Conservation (phyloP, 2,329 filamentous ascomycete genomes). For the Neocucurbitaria cava region DNA sequence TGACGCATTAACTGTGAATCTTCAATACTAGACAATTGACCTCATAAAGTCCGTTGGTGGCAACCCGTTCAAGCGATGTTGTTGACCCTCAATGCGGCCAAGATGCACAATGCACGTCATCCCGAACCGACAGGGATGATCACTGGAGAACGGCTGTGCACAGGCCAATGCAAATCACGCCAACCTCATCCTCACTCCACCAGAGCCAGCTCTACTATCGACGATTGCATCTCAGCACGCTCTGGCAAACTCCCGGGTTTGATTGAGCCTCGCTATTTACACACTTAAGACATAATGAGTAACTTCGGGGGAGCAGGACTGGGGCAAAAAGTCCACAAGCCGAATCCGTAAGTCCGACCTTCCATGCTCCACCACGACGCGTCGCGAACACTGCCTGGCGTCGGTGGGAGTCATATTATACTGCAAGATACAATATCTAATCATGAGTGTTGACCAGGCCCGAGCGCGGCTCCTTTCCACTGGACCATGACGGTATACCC, state of each 20-base stretch:
- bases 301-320: conserved; percentile 75
- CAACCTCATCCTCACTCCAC: conserved; percentile 38
- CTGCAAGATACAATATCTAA: conserved; percentile 12
- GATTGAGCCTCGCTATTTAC: neutral
- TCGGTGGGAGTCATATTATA: neutral
- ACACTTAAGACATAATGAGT: conserved; percentile 55
- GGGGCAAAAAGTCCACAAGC: conserved; percentile 68
- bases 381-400: neutral
- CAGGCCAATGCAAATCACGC: conserved; percentile 4
- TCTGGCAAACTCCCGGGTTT: neutral
- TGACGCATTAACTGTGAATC: too few relatives aligned
- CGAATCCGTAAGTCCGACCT: conserved; percentile 64
- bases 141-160: neutral
- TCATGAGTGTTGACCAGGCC: conserved; percentile 62
- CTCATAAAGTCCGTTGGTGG: too few relatives aligned
- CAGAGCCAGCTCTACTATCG: conserved; percentile 1
- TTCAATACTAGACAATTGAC: too few relatives aligned
- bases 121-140: conserved; percentile 17
- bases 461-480: conserved; percentile 91
- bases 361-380: neutral
- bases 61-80: neutral
- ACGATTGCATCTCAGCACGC: conserved; percentile 5
- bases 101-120: conserved; percentile 23
- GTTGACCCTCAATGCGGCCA: neutral
- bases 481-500: conserved; percentile 81